A percentile compares a stretch with the other conserved stretches of the same genome.
Conservation (phyloP, 805 yeast genomes). For the Ogataea neopini region DNA sequence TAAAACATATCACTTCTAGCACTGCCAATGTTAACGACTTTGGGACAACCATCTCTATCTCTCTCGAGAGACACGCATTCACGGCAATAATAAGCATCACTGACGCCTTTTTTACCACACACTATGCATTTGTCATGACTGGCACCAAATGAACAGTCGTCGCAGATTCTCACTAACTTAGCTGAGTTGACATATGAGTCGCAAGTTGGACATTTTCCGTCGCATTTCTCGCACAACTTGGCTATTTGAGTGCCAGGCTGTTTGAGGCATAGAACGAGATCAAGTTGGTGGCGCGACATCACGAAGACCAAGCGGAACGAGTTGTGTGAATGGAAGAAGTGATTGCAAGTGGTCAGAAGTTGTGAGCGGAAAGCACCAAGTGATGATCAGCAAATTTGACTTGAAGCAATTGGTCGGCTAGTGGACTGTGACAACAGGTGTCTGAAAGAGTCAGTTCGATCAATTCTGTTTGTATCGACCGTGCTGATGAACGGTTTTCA, state of each 20-base stretch:
- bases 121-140: constrained; percentile 67
- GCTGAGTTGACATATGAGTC: constrained; percentile 80
- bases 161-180: constrained; percentile 70
- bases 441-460: no score
- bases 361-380: no score
- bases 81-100: constrained; percentile 78
- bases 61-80: constrained; percentile 81
- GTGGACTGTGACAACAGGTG: no score
- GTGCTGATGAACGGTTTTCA: no score
- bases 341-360: background rate
- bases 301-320: background rate
- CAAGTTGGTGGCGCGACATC: constrained; percentile 91
- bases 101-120: constrained; percentile 59
- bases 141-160: constrained; percentile 80
- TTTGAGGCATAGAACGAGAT: constrained; percentile 78
- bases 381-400: no score
- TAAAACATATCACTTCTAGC: constrained; percentile 64
- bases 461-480: no score
- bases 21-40: constrained; percentile 79
- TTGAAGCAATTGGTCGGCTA: background rate
- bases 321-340: background rate
- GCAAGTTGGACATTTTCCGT: constrained; percentile 89
- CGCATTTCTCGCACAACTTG: constrained; percentile 77
- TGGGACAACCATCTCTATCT: constrained; percentile 92
- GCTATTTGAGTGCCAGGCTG: constrained; percentile 80